A percentile compares a stretch with the other conserved stretches of the same genome.
These are phyloP conservation scores for Candida sanyiensis DNA, from an alignment of 805 yeast species.

Conservation along the genomic window DNA sequence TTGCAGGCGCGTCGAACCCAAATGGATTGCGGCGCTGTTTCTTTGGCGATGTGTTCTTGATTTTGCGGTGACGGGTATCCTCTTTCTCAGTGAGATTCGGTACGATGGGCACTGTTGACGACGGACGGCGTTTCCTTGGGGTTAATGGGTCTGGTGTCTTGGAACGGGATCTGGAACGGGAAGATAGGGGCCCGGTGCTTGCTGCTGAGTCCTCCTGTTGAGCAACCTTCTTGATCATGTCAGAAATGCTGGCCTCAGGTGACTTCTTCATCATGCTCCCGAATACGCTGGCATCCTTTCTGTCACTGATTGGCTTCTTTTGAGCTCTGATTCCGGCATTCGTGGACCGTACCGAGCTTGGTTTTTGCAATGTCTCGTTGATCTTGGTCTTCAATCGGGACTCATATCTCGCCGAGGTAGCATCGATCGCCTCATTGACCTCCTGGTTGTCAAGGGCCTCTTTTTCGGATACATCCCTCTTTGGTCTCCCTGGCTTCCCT, in stretches of 20 bases:
- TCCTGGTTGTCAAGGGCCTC: constrained; percentile 1
- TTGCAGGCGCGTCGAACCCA: constrained; percentile 30
- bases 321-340: too few species aligned
- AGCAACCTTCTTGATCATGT: too few species aligned
- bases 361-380: constrained; percentile 18
- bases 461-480: constrained; percentile 5
- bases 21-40: constrained; percentile 36
- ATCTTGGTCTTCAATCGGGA: constrained; percentile 12
- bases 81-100: constrained; percentile 1
- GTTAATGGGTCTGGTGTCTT: constrained; percentile 11
- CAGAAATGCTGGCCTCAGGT: constrained; percentile 8
- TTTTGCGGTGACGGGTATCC: constrained; percentile 15
- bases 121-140: constrained; percentile 7
- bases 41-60: constrained; percentile 27
- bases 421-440: neutral
- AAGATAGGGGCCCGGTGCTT: neutral
- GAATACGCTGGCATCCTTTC: constrained; percentile 1
- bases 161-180: constrained; percentile 8
- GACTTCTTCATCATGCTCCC: constrained; percentile 1
- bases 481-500: constrained; percentile 18
- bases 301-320: neutral
- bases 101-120: constrained; percentile 11
- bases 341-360: constrained; percentile 20
- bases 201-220: neutral
- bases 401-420: neutral